Base-by-base conservation (phyloP, 768 basidiomycete species). In the Boletus eberwhitei region DNA sequence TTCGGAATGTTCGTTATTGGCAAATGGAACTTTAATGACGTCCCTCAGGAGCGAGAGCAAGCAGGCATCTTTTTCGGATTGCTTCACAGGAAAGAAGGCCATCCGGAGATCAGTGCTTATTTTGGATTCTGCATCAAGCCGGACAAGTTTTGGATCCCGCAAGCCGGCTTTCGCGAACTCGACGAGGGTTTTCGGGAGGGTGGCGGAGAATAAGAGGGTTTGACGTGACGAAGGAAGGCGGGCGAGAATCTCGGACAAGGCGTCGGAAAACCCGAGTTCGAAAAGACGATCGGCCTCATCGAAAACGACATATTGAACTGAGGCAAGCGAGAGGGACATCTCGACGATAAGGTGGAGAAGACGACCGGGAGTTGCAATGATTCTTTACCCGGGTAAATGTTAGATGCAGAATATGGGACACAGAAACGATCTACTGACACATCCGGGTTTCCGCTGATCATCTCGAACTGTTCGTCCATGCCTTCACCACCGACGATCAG, bases 111-210 rank as follows among this genome's bases (percentile, higher is more conserved):
- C 97, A 1, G 87, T 74, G 64, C 93, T 95, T 65, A 99, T 93
- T 74, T 97, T 98, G 68, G 88, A 88, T 69, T 99, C 97, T 5
- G 92, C 86, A 64, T 99, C 97, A 31, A 99, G 79, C n/a, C 97
- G 88, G 21, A 98, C 87, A 38, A 99, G 85, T 69, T 94, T 93
- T 11, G 97, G 97, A 62, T 95, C 87, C 59, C 87, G 83, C 19
- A 99, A 77, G 38, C 97, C 97, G 26, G 96, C 97, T 67, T 94
- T 97, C n/a, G 97, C 94, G 67, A 99, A 99, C 48, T 98, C 96
- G 46, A 98, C 93, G 16, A 99, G 82, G 5, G 93, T 88, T 67
- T 93, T 93, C 6, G 97, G 97, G 5, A 99, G 79, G 0, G 97
- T 99, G 2, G 97, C 97, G 1, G 95, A 98, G 71, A 98, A 98